These are phyloP conservation scores for Laetiporus sulphureus DNA, from an alignment of 1,284 basidiomycete species.

Conservation along the genomic window DNA sequence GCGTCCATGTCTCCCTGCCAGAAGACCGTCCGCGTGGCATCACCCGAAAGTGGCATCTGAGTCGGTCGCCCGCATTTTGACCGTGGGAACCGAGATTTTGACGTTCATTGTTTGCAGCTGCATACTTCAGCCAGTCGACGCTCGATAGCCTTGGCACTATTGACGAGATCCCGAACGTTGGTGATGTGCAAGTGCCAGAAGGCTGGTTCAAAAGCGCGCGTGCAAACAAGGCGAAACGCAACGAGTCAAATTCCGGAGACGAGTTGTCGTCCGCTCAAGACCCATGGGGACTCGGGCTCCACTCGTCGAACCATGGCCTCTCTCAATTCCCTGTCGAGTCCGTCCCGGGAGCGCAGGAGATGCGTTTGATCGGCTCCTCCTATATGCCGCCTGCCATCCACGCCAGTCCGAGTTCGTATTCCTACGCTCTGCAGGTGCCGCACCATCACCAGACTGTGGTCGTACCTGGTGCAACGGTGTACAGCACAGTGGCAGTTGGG, in stretches of 20 bases:
- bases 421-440: constrained; percentile 10
- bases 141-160: constrained; percentile 62
- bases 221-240: constrained; percentile 52
- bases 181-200: constrained; percentile 59
- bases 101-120: constrained; percentile 38
- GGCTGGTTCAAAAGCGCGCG: constrained; percentile 73
- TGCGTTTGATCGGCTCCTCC: constrained; percentile 7
- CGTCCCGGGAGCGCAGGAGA: constrained; percentile 11
- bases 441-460: constrained; percentile 1
- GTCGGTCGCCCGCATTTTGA: constrained; percentile 36
- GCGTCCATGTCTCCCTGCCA: constrained; percentile 67
- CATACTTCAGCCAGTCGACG: constrained; percentile 73
- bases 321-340: constrained; percentile 16
- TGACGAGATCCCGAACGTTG: constrained; percentile 56
- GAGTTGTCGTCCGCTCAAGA: constrained; percentile 21
- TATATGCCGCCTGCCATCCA: constrained; percentile 4
- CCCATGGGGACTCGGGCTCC: constrained; percentile 21
- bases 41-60: constrained; percentile 75
- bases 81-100: neutral
- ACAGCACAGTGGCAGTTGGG: constrained; percentile 3
- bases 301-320: constrained; percentile 10
- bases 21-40: constrained; percentile 55
- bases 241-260: constrained; percentile 31
- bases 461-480: constrained; percentile 4
- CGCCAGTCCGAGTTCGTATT: constrained; percentile 1